Evolutionary conservation across 2,329 filamentous ascomycete species (phyloP), one percentile per base, ranked within the genome.

Genomic region (Diaporthe vexans): DNA sequence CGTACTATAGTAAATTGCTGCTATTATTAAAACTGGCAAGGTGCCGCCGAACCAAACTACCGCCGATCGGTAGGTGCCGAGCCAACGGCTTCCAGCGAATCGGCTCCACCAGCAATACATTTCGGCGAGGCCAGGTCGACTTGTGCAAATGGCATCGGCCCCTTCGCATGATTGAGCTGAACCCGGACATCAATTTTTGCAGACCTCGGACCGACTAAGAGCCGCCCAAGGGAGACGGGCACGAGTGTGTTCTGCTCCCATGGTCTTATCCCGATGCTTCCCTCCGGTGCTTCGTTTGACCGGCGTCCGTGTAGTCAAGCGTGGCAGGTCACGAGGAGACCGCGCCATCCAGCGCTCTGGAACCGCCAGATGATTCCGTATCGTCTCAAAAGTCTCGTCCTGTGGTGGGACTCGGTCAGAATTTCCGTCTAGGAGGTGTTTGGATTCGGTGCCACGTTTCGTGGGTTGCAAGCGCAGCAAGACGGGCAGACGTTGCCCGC

Each of bases 11-110:
- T 33, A 26, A 19, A 37, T 40, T 68, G 29, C 29, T 68, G 46
- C 63, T 68, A 54, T 68, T 68, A 68, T 68, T 68, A 68, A 37
- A 29, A 26, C 29, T 52, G 63, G 33, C 46, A 68, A 68, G 46
- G 46, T 21, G 46, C 63, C n/a, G 33, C 63, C 48, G 63, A 54
- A 54, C 63, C 33, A 40, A 21, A 19, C 17, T 13, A 33, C 33
- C 29, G 15, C 13, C 48, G 0, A 21, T 68, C 63, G 63, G 63
- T 26, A 40, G 48, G 15, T 68, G n/a, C 63, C 63, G 63, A 68
- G 48, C 48, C 63, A n/a, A 68, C 33, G 33, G 29, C 63, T 54
- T 24, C 63, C 48, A 26, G 10, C 33, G 46, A 24, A 37, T 52
- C 46, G 46, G 63, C 43, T 8, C 46, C 46, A 52, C 63, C 11